phyloP scores from a whole-genome alignment of 441 rosid genomes.

The Corymbia citriodora region DNA sequence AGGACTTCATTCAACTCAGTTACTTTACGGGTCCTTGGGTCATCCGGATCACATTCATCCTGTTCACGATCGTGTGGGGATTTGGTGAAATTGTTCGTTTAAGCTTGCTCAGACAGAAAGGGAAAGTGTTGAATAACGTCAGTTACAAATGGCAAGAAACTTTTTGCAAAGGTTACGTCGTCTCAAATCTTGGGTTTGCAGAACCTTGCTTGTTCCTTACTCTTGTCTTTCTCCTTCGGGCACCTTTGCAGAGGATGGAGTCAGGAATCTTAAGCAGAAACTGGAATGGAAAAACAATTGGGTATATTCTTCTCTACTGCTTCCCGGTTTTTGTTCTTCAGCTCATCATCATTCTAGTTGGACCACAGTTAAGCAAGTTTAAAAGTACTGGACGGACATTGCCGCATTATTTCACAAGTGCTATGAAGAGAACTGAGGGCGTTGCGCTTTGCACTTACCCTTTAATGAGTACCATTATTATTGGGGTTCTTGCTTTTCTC shows the following conservation, averaged over 20 bases:
- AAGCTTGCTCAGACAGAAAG: constrained; percentile 59
- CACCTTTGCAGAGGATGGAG: constrained; percentile 77
- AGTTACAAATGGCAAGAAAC: constrained; percentile 79
- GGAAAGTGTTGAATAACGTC: constrained; percentile 48
- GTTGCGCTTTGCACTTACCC: constrained; percentile 86
- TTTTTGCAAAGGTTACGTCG: constrained; percentile 82
- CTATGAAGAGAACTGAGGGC: constrained; percentile 20
- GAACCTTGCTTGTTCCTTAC: constrained; percentile 95
- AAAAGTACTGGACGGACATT: constrained; percentile 35
- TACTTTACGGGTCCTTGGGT: constrained; percentile 94
- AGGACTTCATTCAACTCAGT: constrained; percentile 42
- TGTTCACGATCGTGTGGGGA: constrained; percentile 87
- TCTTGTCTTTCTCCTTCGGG: constrained; percentile 81
- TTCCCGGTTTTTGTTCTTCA: constrained; percentile 81
- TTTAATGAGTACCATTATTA: constrained; percentile 73
- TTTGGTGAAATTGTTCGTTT: constrained; percentile 73
- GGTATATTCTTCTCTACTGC: constrained; percentile 59
- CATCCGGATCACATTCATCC: constrained; percentile 64
- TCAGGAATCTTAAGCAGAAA: constrained; percentile 57
- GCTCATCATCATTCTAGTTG: constrained; percentile 59
- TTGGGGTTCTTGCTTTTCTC: constrained; percentile 62
- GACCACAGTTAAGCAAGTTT: constrained; percentile 53
- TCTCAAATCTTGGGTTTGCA: constrained; percentile 93
- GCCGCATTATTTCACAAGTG: constrained; percentile 63
- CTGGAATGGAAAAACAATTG: constrained; percentile 79